These are phyloP conservation scores for Russula sp. DNA, from an alignment of 768 basidiomycete genomes.

Conservation along the genomic window DNA sequence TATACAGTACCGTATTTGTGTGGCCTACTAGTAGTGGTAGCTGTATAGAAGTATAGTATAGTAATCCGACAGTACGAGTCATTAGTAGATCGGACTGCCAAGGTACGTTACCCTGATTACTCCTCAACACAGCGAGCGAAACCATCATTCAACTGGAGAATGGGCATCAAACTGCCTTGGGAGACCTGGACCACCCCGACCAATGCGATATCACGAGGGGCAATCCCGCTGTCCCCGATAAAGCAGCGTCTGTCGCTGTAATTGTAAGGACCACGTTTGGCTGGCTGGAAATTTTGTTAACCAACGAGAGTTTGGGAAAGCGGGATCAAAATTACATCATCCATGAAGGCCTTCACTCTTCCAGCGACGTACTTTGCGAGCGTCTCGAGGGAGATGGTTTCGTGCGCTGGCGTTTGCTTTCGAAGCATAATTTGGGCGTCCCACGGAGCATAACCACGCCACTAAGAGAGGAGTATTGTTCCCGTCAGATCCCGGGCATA, in stretches of 20 bases:
- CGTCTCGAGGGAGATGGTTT: neutral
- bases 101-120: neutral
- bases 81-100: neutral
- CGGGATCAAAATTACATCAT: neutral
- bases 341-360: slow-evolving; percentile 6
- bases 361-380: slow-evolving; percentile 13
- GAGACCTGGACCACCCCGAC: slow-evolving; percentile 13
- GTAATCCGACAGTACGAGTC: neutral
- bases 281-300: neutral
- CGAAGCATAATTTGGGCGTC: slow-evolving; percentile 8
- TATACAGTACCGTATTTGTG: neutral
- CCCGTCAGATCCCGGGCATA: neutral
- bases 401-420: neutral
- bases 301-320: neutral
- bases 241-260: neutral
- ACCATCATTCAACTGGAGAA: slow-evolving; percentile 7
- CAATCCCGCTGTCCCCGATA: neutral
- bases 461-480: neutral
- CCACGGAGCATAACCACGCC: slow-evolving; percentile 7
- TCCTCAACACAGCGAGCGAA: neutral
- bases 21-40: neutral
- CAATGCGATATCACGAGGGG: neutral
- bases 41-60: neutral
- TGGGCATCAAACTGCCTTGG: slow-evolving; percentile 19
- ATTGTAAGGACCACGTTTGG: neutral